Conservation (phyloP, 768 basidiomycete genomes). For the Cystoderma amianthinum region DNA sequence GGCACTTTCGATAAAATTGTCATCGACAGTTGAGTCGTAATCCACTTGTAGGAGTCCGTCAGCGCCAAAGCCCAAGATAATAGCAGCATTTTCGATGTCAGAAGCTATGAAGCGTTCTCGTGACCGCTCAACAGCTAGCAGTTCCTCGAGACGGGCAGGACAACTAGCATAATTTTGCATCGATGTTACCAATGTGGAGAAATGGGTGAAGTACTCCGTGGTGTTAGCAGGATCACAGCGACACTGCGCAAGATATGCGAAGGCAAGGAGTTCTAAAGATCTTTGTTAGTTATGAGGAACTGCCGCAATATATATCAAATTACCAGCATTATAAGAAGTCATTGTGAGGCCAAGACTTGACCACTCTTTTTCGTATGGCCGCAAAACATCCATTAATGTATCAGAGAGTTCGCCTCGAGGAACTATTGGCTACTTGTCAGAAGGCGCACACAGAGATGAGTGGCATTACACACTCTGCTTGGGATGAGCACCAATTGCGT, state of each 20-base stretch:
- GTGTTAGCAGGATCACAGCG: conserved; percentile 72
- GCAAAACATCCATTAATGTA: conserved; percentile 27
- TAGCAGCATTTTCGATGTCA: conserved; percentile 43
- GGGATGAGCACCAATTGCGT: conserved; percentile 67
- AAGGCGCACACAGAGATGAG: not conserved
- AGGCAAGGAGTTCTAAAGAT: conserved; percentile 65
- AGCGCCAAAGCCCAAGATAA: conserved; percentile 59
- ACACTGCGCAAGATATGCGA: conserved; percentile 75
- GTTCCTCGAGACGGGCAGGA: conserved; percentile 43
- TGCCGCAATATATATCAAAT: not conserved
- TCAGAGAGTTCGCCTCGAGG: conserved; percentile 43
- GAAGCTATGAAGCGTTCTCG: conserved; percentile 57
- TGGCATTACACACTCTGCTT: conserved; percentile 53
- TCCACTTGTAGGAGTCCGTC: conserved; percentile 55
- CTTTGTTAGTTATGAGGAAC: no score
- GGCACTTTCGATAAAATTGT: conserved; percentile 63
- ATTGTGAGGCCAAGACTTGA: conserved; percentile 57
- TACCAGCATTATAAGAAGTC: conserved; percentile 60
- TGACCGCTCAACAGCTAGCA: conserved; percentile 54
- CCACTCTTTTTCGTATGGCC: conserved; percentile 33
- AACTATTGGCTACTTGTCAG: conserved; percentile 25
- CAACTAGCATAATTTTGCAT: conserved; percentile 42
- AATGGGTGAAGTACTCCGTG: conserved; percentile 52
- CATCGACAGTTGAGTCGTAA: conserved; percentile 63
- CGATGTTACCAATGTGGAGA: conserved; percentile 42